A percentile compares a stretch with the other conserved stretches of the same genome.
These are phyloP conservation scores for Limonium bicolor DNA, from an alignment of 148 eudicot species.

Conservation along the genomic window DNA sequence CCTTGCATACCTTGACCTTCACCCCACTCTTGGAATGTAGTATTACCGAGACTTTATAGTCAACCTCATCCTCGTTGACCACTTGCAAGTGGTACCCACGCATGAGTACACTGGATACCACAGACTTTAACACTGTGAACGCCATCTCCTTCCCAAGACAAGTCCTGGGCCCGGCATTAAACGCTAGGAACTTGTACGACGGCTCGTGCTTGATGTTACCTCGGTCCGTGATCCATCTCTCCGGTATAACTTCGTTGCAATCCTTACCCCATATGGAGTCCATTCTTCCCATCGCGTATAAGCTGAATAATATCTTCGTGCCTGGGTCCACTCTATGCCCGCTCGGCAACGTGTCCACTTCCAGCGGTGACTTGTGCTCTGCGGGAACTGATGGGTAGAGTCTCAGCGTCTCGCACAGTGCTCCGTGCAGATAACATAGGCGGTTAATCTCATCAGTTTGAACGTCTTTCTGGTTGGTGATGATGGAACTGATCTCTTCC, in stretches of 20 bases:
- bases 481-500: slow-evolving; percentile 5
- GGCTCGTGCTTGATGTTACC: slow-evolving; percentile 11
- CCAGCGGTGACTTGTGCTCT: slow-evolving; percentile 12
- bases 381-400: slow-evolving; percentile 17
- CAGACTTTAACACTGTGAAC: slow-evolving; percentile 24
- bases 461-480: slow-evolving; percentile 3
- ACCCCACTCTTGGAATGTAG: slow-evolving; percentile 49
- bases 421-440: slow-evolving; percentile 15
- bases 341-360: slow-evolving; percentile 12
- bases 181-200: slow-evolving; percentile 9
- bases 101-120: slow-evolving; percentile 22
- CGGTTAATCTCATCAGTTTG: slow-evolving; percentile 4
- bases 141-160: slow-evolving; percentile 18
- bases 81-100: slow-evolving; percentile 28
- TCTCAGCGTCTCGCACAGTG: slow-evolving; percentile 13
- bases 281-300: slow-evolving; percentile 17
- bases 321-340: slow-evolving; percentile 7
- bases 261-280: slow-evolving; percentile 15
- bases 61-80: slow-evolving; percentile 18
- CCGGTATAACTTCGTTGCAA: slow-evolving; percentile 11
- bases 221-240: slow-evolving; percentile 15
- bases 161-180: slow-evolving; percentile 16
- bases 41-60: slow-evolving; percentile 41
- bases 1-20: slow-evolving; percentile 32
- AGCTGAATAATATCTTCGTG: slow-evolving; percentile 9